Percentiles rank a stretch among this genome's conserved stretches.
Conservation (phyloP, 2,329 filamentous ascomycete genomes). For the Aspergillus udagawae region DNA sequence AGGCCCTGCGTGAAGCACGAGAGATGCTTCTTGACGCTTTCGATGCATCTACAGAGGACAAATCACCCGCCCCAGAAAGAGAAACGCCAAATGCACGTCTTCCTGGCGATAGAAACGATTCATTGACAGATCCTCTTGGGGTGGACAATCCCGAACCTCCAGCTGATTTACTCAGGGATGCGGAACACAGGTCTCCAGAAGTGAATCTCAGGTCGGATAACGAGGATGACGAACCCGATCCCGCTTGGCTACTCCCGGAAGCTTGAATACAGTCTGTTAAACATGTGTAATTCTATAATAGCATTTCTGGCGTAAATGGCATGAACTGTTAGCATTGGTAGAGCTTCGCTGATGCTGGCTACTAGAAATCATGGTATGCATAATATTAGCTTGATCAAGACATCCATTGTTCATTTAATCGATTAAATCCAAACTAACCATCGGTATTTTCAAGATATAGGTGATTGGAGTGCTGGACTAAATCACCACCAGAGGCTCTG, state of each 20-base stretch:
- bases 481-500: too few species aligned
- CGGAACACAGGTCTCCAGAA: constrained; percentile 17
- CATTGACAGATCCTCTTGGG: constrained; percentile 16
- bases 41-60: constrained; percentile 19
- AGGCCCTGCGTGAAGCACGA: constrained; percentile 46
- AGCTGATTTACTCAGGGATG: constrained; percentile 33
- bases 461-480: neutral
- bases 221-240: constrained; percentile 43
- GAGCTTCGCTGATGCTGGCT: neutral
- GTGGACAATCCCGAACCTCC: constrained; percentile 34
- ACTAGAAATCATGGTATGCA: neutral
- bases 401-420: neutral
- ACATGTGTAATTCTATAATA: neutral
- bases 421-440: neutral
- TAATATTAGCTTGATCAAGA: neutral
- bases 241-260: constrained; percentile 39
- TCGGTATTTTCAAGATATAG: neutral
- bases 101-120: constrained; percentile 4
- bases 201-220: constrained; percentile 29
- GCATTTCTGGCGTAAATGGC: neutral
- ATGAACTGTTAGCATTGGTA: neutral
- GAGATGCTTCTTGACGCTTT: constrained; percentile 34
- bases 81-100: constrained; percentile 2
- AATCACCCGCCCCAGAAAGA: constrained; percentile 6
- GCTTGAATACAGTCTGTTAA: constrained; percentile 3